Base-by-base conservation (phyloP, 257 asterid genomes). In the Haberlea rhodopensis region DNA sequence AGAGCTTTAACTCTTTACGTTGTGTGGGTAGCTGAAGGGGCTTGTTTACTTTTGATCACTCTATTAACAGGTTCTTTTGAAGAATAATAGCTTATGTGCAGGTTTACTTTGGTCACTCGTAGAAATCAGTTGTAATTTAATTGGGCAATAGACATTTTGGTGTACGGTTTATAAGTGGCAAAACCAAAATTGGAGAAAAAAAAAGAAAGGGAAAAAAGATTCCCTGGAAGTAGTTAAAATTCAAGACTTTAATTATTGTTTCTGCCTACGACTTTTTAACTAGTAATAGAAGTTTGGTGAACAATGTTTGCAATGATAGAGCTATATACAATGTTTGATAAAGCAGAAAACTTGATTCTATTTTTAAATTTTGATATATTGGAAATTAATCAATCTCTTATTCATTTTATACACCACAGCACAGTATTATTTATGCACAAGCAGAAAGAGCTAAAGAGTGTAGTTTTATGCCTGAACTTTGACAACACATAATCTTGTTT, bases 401-500 rank as follows among this genome's bases (percentile, higher is more conserved):
- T n/a, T n/a, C n/a, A n/a, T n/a, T n/a, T n/a, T n/a, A n/a, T n/a
- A n/a, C n/a, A n/a, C n/a, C n/a, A n/a, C n/a, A n/a, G n/a, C n/a
- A n/a, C n/a, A n/a, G n/a, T n/a, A n/a, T n/a, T n/a, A n/a, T n/a
- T n/a, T n/a, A n/a, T n/a, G n/a, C n/a, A n/a, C n/a, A n/a, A n/a
- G n/a, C n/a, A n/a, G n/a, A n/a, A n/a, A n/a, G n/a, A n/a, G n/a
- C n/a, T n/a, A n/a, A n/a, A n/a, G n/a, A n/a, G n/a, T n/a, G 52
- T 46, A 28, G 21, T 48, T 46, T 28, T 29, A 48, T 46, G 60
- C 45, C 53, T n/a, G 62, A 66, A 53, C 57, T 63, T 40, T 67
- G 69, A 49, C 65, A 63, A 61, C n/a, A 68, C 74, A 61, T 57
- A 48, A 46, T 69, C 65, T 60, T 78, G 46, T 60, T 73, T 80